phyloP scores from a whole-genome alignment of 2,329 filamentous ascomycete species.

The Dothistroma pini region DNA sequence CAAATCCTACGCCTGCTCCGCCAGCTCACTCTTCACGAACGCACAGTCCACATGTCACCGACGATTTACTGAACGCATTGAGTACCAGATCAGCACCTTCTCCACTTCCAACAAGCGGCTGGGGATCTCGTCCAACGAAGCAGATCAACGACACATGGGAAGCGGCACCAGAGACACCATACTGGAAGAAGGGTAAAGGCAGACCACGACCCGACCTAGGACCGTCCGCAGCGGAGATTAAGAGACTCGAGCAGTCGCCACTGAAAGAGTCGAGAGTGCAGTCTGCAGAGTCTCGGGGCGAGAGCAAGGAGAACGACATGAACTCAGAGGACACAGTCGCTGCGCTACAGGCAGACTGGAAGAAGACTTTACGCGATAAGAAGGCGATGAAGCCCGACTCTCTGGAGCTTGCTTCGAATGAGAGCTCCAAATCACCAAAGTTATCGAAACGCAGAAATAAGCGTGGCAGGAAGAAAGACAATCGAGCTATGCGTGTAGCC shows the following conservation, averaged over 20 bases:
- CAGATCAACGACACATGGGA: constrained; percentile 23
- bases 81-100: constrained; percentile 1
- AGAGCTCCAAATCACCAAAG: constrained; percentile 15
- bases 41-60: constrained; percentile 22
- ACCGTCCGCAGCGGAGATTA: constrained; percentile 13
- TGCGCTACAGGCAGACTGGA: constrained; percentile 27
- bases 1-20: constrained; percentile 11
- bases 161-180: constrained; percentile 26
- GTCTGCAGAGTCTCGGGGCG: constrained; percentile 14
- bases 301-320: constrained; percentile 7
- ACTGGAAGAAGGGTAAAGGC: constrained; percentile 25
- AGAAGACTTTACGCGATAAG: constrained; percentile 25
- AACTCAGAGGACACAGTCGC: constrained; percentile 22
- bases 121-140: constrained; percentile 21
- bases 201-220: constrained; percentile 24
- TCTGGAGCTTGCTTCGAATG: constrained; percentile 1
- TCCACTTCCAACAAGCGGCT: constrained; percentile 17
- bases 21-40: constrained; percentile 46
- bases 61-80: constrained; percentile 26
- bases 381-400: constrained; percentile 19
- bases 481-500: constrained; percentile 27
- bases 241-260: constrained; percentile 16
- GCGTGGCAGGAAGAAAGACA: constrained; percentile 34
- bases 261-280: constrained; percentile 18
- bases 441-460: constrained; percentile 27